Base-by-base conservation (phyloP, 139 green algal species). In the Coccomyxa sp. region DNA sequence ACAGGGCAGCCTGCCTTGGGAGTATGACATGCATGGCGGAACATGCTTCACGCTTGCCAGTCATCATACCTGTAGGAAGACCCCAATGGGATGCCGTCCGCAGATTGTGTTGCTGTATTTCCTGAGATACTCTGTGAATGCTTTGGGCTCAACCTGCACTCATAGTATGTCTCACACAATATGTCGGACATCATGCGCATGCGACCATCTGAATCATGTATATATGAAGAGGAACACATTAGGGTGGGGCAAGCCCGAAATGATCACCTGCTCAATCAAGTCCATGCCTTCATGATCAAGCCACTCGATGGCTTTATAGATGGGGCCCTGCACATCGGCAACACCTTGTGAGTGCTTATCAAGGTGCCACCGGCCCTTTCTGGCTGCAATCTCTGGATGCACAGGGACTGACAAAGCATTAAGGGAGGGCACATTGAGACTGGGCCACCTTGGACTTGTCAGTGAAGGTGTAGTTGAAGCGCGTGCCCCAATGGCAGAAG, bases 401-500 rank as follows among this genome's bases (percentile, higher is more conserved):
- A 8, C 70, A 74, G 70, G 27, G 8, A 18, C 38, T 31, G 0
- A 78, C 64, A 6, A 75, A 55, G 18, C 37, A 33, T 44, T 44
- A 3, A 10, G 35, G 12, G 18, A 44, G 22, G 10, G 12, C 39
- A 39, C 34, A 78, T 34, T 50, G 16, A 68, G 8, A n/a, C 6
- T 77, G 6, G 18, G 31, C 12, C 71, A 73, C 54, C 35, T 68
- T 79, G 24, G 38, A 79, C 9, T n/a, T 39, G 58, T 93, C 80
- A 37, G 87, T 83, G 55, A 86, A 87, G 2, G 89, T 96, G 87
- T 93, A 98, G 64, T 79, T 84, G 82, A 98, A 97, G 35, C 92
- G 85, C 0, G 41, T 76, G 40, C 95, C 95, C 95, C 96, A 99
- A 84, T 99, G 95, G 86, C 95, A 99, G 77, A 99, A 99, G 86